Base-by-base conservation (phyloP, 805 yeast genomes). In the Ascoidea tarda region DNA sequence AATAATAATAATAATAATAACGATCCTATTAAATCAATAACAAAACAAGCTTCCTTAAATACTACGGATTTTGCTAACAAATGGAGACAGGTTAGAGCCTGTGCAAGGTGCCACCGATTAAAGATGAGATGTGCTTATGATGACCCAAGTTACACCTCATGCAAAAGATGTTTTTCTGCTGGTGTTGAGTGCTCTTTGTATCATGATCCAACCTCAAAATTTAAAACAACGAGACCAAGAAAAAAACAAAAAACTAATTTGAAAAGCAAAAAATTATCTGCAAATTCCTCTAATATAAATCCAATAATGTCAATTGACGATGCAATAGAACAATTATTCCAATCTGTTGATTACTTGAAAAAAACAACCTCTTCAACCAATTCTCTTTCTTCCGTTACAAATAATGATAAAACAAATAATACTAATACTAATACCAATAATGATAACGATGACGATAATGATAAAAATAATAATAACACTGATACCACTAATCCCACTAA, bases 61-160 rank as follows among this genome's bases (percentile, higher is more conserved):
- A 49, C 5, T n/a, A 16, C 51, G 6, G 64, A 61, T n/a, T 75
- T 75, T 61, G 68, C 76, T 5, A 63, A 60, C 38, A 69, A 68
- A 51, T 76, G 78, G 69, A 61, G 79, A 53, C 71, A 74, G 53
- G 57, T 69, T 33, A 64, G 77, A 50, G 80, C 81, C 1, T 77
- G 82, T 64, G 81, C 81, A 4, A 62, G 82, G 54, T 77, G 82
- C 56, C 77, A 75, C 54, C 59, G 81, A 33, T 64, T 76, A 21
- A 77, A 76, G 58, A 73, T 74, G 74, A 67, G 75, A 58, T 77
- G 82, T 62, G 69, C 71, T 2, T 77, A 70, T 59, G 74, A 73
- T 38, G 73, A 74, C 55, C 79, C 79, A 1, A 56, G 62, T 16
- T 69, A 63, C 56, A 62, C 61, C 38, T 60, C 75, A 16, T 77